A percentile compares a stretch with the other conserved stretches of the same genome.
Conservation (phyloP, 1,139 yeast species). For the Yamadazyma dendronema region DNA sequence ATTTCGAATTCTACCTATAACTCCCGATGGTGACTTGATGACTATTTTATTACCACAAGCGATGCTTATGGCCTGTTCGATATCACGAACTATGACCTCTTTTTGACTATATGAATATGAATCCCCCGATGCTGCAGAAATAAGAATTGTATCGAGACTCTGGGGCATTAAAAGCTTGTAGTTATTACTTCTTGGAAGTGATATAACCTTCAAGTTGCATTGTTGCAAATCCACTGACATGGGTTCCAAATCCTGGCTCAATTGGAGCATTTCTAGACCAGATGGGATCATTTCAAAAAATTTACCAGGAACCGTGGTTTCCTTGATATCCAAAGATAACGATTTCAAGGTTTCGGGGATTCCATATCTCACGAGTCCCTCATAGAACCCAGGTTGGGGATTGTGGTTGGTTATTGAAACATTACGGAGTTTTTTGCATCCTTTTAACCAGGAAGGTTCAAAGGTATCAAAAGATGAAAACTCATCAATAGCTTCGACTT, state of each 20-base stretch:
- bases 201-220: not conserved
- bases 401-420: not conserved
- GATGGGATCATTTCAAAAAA: not conserved
- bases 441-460: slow-evolving; percentile 4
- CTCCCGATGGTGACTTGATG: not conserved
- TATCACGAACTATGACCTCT: not conserved
- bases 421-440: not conserved
- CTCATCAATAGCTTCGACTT: slow-evolving; percentile 3
- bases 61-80: not conserved
- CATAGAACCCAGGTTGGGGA: not conserved
- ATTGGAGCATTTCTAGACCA: not conserved
- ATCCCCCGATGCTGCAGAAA: not conserved
- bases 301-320: not conserved
- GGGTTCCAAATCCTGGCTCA: not conserved
- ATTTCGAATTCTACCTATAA: not conserved
- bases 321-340: not conserved
- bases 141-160: not conserved
- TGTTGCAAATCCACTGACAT: not conserved
- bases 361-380: not conserved
- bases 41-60: not conserved
- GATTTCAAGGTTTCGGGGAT: not conserved
- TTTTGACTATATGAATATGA: not conserved
- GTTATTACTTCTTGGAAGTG: not conserved
- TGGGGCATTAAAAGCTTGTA: not conserved
- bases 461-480: slow-evolving; percentile 4